Base-by-base conservation (phyloP, 2,329 filamentous ascomycete genomes). In the Thielaviopsis musarum region DNA sequence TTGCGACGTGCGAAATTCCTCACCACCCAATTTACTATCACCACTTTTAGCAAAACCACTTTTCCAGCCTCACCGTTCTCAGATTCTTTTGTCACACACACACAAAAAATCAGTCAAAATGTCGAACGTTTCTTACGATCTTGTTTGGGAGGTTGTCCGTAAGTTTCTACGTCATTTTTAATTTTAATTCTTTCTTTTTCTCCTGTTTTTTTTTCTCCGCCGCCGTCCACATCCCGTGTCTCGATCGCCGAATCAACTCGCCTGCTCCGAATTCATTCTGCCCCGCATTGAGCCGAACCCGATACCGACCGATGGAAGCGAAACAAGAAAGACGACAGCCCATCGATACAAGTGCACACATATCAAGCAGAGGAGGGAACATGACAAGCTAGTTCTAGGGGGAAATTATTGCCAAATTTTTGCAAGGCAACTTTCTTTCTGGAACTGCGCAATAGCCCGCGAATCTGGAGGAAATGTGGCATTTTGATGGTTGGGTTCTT, bases 121-220 rank as follows among this genome's bases (percentile, higher is more conserved):
- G 77, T 72, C 74, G 69, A 88, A 90, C 79, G 80, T 95, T 72
- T 94, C 90, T 74, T 76, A 84, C 72, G 91, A 96, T 77, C 81
- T 96, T 69, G 78, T 95, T 80, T 97, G 91, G 91, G 86, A 91
- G 82, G 78, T 94, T 75, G 84, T 85, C 81, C 88, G 91, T 96
- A 84, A 75, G 90, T 90, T 83, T 59, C 49, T 85, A 80, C 88
- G 91, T 95, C 84, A 75, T 91, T 90, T 83, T 56, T 56, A 17
- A 34, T 57, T 26, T 30, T 30, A 24, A 49, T 48, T 26, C 26
- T 51, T 22, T 49, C 26, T 24, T 38, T 45, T 38, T 15, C 4
- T 56, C 22, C 22, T 56, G 5, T 48, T n/a, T 38, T 26, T 49
- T 56, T 22, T 19, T 19, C 19, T 45, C 34, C 38, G 17, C 21